These are phyloP conservation scores for Backusella westeae DNA, from an alignment of 192 early-diverging fungal genomes.

Conservation along the genomic window DNA sequence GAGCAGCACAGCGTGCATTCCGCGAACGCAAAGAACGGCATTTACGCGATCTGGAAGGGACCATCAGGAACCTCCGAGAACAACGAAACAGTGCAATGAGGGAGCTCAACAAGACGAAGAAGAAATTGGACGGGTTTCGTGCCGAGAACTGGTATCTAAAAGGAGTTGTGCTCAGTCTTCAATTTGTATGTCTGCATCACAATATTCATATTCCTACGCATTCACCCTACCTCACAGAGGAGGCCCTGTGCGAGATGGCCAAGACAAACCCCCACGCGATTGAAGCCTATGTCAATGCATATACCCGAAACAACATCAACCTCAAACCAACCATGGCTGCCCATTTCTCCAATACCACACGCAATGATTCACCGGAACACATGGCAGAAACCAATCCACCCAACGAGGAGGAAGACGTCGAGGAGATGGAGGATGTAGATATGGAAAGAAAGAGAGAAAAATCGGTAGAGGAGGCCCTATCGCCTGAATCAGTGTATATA, in stretches of 20 bases:
- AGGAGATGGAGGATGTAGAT: background rate
- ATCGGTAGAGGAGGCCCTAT: background rate
- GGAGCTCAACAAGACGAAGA: conserved; percentile 38
- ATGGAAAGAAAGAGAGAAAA: background rate
- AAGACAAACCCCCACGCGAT: conserved; percentile 31
- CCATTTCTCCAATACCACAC: conserved; percentile 11
- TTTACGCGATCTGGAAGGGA: conserved; percentile 69
- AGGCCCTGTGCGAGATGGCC: conserved; percentile 27
- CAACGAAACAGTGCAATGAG: conserved; percentile 45
- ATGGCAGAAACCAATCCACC: background rate
- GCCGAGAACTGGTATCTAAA: conserved; percentile 49
- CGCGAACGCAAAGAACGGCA: conserved; percentile 84
- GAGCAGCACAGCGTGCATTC: conserved; percentile 88
- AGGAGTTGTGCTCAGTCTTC: conserved; percentile 45
- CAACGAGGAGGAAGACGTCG: background rate
- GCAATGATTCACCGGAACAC: background rate
- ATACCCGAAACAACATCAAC: conserved; percentile 25
- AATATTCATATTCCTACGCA: conserved; percentile 33
- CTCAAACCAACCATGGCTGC: conserved; percentile 26
- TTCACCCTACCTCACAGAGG: conserved; percentile 29
- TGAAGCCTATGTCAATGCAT: conserved; percentile 34
- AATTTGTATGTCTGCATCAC: conserved; percentile 36
- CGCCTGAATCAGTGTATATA: background rate
- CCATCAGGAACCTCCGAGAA: conserved; percentile 65
- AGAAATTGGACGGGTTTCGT: conserved; percentile 40